phyloP scores from a whole-genome alignment of 2,329 filamentous ascomycete genomes.

The Drechslera avenae region DNA sequence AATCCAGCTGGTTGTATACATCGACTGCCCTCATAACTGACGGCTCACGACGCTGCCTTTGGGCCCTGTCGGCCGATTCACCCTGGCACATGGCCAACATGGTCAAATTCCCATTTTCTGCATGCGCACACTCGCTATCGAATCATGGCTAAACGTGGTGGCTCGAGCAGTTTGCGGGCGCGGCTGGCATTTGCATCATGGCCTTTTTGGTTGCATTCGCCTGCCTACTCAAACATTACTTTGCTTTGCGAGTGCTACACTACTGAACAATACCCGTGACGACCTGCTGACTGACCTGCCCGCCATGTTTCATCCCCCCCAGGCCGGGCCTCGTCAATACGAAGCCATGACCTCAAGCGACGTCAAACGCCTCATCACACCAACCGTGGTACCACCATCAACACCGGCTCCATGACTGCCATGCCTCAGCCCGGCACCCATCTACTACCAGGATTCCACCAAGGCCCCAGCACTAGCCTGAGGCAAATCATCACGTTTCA shows the following conservation, averaged over 20 bases:
- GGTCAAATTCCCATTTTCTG: background rate
- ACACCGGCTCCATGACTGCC: slow-evolving; percentile 5
- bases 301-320: slow-evolving; percentile 6
- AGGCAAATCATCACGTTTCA: slow-evolving; percentile 6
- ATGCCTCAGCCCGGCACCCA: slow-evolving; percentile 7
- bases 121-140: slow-evolving; percentile 15
- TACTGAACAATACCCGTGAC: background rate
- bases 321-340: slow-evolving; percentile 5
- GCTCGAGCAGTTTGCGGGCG: slow-evolving; percentile 12
- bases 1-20: slow-evolving; percentile 12
- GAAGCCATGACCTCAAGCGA: slow-evolving; percentile 14
- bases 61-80: slow-evolving; percentile 13
- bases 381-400: background rate
- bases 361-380: slow-evolving; percentile 9
- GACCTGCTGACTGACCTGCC: background rate
- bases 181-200: slow-evolving; percentile 16
- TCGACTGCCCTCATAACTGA: slow-evolving; percentile 22
- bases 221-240: background rate
- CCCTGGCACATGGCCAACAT: slow-evolving; percentile 6
- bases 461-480: slow-evolving; percentile 2
- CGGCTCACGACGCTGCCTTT: slow-evolving; percentile 12
- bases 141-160: slow-evolving; percentile 26
- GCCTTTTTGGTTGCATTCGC: slow-evolving; percentile 4
- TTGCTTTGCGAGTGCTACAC: slow-evolving; percentile 6
- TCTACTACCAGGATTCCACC: slow-evolving; percentile 10